These are phyloP conservation scores for Draba incana DNA, from an alignment of 345 rosid genomes.

Conservation along the genomic window DNA sequence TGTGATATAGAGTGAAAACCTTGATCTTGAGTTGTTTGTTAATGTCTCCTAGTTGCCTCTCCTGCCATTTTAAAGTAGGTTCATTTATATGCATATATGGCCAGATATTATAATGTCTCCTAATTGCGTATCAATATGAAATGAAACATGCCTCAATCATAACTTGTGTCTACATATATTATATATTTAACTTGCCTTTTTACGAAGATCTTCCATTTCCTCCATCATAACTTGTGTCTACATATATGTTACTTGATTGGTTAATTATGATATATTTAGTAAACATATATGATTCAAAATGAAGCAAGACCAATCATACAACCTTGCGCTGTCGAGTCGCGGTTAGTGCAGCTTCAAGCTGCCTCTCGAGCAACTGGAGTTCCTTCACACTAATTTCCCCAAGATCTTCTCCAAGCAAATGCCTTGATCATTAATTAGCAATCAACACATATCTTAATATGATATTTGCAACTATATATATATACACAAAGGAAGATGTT, in stretches of 20 bases:
- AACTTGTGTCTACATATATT: too few relatives aligned
- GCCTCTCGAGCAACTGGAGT: slow-evolving; percentile 75
- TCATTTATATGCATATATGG: neutral
- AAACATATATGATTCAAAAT: neutral
- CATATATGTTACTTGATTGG: slow-evolving; percentile 16
- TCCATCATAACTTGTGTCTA: slow-evolving; percentile 79
- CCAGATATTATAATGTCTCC: too few relatives aligned
- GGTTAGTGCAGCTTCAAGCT: slow-evolving; percentile 77
- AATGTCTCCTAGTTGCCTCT: slow-evolving; percentile 83
- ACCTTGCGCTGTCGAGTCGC: slow-evolving; percentile 84
- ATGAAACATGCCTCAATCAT: neutral
- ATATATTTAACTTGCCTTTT: slow-evolving; percentile 51
- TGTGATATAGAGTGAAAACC: slow-evolving; percentile 43
- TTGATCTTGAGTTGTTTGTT: slow-evolving; percentile 82
- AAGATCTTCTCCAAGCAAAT: slow-evolving; percentile 92
- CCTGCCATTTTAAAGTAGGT: slow-evolving; percentile 49
- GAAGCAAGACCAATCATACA: slow-evolving; percentile 22
- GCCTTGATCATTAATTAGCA: slow-evolving; percentile 44
- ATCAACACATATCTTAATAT: slow-evolving; percentile 13
- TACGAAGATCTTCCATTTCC: slow-evolving; percentile 87
- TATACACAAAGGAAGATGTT: neutral
- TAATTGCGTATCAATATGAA: slow-evolving; percentile 1
- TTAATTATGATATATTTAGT: neutral
- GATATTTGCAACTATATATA: neutral
- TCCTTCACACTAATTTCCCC: slow-evolving; percentile 75